Evolutionary conservation across 345 rosid genomes (phyloP).

Genomic region (Eucalyptus cloeziana): DNA sequence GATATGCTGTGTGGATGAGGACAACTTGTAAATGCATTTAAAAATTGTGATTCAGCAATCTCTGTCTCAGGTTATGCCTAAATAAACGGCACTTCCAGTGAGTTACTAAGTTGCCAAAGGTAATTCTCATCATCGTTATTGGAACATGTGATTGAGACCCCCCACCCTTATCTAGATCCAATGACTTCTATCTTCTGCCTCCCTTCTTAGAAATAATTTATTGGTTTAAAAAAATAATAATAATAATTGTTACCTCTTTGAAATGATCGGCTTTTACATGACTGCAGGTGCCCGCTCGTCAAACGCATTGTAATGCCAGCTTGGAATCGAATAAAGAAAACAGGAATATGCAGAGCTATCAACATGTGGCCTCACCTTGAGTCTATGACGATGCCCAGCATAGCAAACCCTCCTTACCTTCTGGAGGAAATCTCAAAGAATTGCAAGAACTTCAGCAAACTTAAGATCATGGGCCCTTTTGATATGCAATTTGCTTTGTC

Average conservation of each 20-base stretch:
- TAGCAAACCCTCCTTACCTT: conserved; percentile 56
- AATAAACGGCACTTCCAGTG: neutral
- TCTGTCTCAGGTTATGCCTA: neutral
- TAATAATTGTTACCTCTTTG: neutral
- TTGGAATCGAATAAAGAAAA: conserved; percentile 74
- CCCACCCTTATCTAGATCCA: neutral
- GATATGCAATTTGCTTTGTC: conserved; percentile 39
- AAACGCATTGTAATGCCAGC: conserved; percentile 70
- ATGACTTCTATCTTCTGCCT: neutral
- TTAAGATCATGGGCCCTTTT: conserved; percentile 78
- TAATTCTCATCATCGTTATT: neutral
- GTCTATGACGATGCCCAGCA: conserved; percentile 89
- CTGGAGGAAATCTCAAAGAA: conserved; percentile 59
- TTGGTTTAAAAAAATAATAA: neutral
- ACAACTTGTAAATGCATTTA: neutral
- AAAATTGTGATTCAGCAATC: neutral
- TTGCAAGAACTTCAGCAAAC: conserved; percentile 54
- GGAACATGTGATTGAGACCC: neutral
- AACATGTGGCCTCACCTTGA: conserved; percentile 65
- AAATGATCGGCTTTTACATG: neutral
- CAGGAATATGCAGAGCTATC: conserved; percentile 68
- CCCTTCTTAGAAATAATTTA: neutral
- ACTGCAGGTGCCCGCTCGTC: conserved; percentile 53
- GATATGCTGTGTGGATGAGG: neutral
- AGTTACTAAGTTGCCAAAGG: neutral